Percentiles rank a stretch among this genome's conserved stretches.
phyloP scores from a whole-genome alignment of 768 basidiomycete species.

The Cubamyces sp. region DNA sequence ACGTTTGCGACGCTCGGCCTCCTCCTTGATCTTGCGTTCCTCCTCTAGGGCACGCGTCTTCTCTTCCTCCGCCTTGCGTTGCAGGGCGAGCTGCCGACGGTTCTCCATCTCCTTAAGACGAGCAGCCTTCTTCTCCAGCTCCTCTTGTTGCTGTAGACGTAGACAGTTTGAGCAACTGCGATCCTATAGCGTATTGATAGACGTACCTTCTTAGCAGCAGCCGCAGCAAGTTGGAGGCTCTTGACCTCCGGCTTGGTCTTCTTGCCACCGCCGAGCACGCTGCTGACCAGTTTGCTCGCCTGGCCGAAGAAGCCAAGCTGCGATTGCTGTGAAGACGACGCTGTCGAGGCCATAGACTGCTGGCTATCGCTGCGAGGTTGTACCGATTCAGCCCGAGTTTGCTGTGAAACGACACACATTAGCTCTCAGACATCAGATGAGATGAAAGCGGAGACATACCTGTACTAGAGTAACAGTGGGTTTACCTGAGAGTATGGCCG shows the following conservation, averaged over 20 bases:
- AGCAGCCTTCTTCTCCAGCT: slow-evolving; percentile 76
- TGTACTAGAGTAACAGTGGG: slow-evolving; percentile 42
- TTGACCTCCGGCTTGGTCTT: slow-evolving; percentile 76
- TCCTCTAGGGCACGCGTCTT: slow-evolving; percentile 63
- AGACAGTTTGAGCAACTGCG: neutral
- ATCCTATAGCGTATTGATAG: neutral
- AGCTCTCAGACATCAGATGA: neutral
- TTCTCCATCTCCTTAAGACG: slow-evolving; percentile 83
- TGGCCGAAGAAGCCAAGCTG: slow-evolving; percentile 69
- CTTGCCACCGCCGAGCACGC: slow-evolving; percentile 68
- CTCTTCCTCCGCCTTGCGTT: slow-evolving; percentile 82
- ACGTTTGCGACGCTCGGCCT: slow-evolving; percentile 76
- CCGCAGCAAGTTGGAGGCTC: slow-evolving; percentile 80
- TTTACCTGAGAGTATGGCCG: slow-evolving; percentile 44
- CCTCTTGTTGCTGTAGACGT: slow-evolving; percentile 78
- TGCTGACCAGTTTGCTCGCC: slow-evolving; percentile 70
- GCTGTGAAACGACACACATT: neutral
- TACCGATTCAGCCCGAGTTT: slow-evolving; percentile 30
- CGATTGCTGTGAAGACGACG: slow-evolving; percentile 39
- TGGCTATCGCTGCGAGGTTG: slow-evolving; percentile 53
- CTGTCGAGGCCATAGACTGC: slow-evolving; percentile 53
- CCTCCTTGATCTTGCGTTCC: slow-evolving; percentile 74
- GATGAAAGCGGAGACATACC: slow-evolving; percentile 20
- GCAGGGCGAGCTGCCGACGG: slow-evolving; percentile 68
- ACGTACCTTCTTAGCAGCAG: slow-evolving; percentile 86